Evolutionary conservation across 2,329 filamentous ascomycete species (phyloP).

Genomic region (Thielaviopsis cerberus): DNA sequence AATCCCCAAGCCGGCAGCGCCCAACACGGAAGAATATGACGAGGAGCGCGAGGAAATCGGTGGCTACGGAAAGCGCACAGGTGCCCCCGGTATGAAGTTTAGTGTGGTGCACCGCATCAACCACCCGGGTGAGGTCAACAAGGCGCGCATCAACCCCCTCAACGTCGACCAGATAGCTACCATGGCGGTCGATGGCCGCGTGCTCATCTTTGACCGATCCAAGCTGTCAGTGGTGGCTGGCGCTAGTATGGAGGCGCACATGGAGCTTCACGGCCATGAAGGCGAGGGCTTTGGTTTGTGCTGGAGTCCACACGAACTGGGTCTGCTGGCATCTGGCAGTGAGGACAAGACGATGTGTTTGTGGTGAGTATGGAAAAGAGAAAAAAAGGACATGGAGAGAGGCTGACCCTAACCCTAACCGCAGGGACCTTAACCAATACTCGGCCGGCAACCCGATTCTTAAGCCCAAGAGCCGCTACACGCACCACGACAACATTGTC

Average conservation of each 20-base stretch:
- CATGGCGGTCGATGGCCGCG: slow-evolving; percentile 67
- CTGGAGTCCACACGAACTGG: slow-evolving; percentile 74
- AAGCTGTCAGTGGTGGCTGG: slow-evolving; percentile 71
- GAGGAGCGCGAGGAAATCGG: slow-evolving; percentile 85
- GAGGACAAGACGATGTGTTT: slow-evolving; percentile 82
- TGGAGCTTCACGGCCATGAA: slow-evolving; percentile 68
- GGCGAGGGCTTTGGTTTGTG: slow-evolving; percentile 80
- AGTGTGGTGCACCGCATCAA: slow-evolving; percentile 89
- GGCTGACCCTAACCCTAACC: slow-evolving; percentile 10
- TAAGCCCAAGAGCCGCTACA: slow-evolving; percentile 56
- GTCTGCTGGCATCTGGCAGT: slow-evolving; percentile 72
- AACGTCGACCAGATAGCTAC: slow-evolving; percentile 95
- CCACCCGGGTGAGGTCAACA: slow-evolving; percentile 94
- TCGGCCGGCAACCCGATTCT: slow-evolving; percentile 51
- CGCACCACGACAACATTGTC: slow-evolving; percentile 74
- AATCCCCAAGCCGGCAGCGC: slow-evolving; percentile 59
- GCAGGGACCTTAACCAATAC: slow-evolving; percentile 63
- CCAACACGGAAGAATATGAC: slow-evolving; percentile 72
- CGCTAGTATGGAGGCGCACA: slow-evolving; percentile 59
- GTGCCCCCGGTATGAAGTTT: slow-evolving; percentile 62
- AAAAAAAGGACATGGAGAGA: not conserved
- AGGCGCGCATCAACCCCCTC: slow-evolving; percentile 91
- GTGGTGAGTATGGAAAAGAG: slow-evolving; percentile 38
- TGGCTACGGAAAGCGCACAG: slow-evolving; percentile 62
- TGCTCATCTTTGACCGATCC: slow-evolving; percentile 87